Evolutionary conservation across 352 stramenopile species (phyloP).

Genomic region (Globisporangium echinulatum): DNA sequence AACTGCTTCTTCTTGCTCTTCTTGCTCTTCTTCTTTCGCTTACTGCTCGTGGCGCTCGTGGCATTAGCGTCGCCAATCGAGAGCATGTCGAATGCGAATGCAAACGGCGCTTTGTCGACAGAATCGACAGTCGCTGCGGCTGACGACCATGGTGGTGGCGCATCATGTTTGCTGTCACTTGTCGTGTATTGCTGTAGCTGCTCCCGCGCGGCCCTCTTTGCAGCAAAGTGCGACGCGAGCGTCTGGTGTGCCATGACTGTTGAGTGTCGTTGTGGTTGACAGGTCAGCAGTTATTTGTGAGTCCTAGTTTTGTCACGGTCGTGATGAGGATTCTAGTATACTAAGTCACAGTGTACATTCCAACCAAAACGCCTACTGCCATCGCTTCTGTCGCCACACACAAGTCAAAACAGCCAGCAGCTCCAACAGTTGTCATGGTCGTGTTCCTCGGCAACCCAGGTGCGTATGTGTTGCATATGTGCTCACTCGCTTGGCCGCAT

Average conservation of each 20-base stretch:
- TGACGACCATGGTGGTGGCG: background rate
- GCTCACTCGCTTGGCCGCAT: background rate
- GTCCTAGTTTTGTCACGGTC: no score
- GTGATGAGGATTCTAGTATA: no score
- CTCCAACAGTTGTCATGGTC: constrained; percentile 27
- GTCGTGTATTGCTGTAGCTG: background rate
- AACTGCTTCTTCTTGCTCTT: constrained; percentile 17
- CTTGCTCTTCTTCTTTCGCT: constrained; percentile 15
- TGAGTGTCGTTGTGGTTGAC: no score
- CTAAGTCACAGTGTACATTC: no score
- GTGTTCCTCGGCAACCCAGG: constrained; percentile 71
- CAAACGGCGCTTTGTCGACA: constrained; percentile 2
- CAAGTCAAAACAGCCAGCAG: background rate
- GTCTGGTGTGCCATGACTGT: background rate
- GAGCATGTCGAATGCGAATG: constrained; percentile 12
- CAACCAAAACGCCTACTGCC: no score
- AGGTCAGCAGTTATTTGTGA: no score
- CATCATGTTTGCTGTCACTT: background rate
- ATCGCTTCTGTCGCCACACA: no score
- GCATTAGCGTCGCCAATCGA: background rate
- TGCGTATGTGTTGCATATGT: constrained; percentile 14
- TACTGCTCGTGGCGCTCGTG: background rate
- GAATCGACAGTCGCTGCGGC: background rate
- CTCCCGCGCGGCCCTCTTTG: constrained; percentile 10
- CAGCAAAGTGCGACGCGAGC: constrained; percentile 13